Conservation (phyloP, 2,329 filamentous ascomycete genomes). For the Neurospora sp. region DNA sequence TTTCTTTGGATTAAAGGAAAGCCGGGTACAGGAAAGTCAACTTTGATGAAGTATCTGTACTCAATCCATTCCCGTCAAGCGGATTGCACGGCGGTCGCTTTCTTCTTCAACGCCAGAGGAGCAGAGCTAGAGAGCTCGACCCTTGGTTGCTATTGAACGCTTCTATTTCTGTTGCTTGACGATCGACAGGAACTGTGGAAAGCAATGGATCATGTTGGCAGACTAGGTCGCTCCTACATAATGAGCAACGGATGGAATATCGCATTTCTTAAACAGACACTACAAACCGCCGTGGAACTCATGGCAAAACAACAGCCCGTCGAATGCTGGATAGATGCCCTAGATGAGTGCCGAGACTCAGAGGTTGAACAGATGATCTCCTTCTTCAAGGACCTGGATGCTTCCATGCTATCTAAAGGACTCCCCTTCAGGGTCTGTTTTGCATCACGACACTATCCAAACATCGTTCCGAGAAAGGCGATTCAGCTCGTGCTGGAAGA, state of each 20-base stretch:
- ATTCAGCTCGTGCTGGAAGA: conserved; percentile 23
- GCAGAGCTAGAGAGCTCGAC: conserved; percentile 29
- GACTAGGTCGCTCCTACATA: no score
- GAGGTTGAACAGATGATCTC: conserved; percentile 31
- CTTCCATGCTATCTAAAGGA: conserved; percentile 10
- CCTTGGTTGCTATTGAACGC: conserved; percentile 34
- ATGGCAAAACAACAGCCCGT: neutral
- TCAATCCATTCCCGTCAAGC: neutral
- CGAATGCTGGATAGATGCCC: conserved; percentile 27
- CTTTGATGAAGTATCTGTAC: conserved; percentile 28
- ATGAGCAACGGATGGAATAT: conserved; percentile 4
- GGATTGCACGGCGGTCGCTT: conserved; percentile 18
- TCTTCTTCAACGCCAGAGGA: conserved; percentile 39
- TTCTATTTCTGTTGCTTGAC: conserved; percentile 33
- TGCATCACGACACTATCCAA: conserved; percentile 37
- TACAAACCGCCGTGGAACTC: neutral
- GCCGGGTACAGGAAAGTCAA: conserved; percentile 31
- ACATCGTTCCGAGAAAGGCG: conserved; percentile 23
- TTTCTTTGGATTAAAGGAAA: conserved; percentile 34
- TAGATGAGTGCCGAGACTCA: conserved; percentile 36
- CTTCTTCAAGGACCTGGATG: conserved; percentile 29
- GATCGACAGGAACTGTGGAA: conserved; percentile 20
- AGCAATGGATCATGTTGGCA: neutral
- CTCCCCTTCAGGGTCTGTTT: conserved; percentile 27
- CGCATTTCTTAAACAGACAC: no score